A percentile compares a stretch with the other conserved stretches of the same genome.
phyloP scores from a whole-genome alignment of 306 rosid species.

The Quercus gilva region DNA sequence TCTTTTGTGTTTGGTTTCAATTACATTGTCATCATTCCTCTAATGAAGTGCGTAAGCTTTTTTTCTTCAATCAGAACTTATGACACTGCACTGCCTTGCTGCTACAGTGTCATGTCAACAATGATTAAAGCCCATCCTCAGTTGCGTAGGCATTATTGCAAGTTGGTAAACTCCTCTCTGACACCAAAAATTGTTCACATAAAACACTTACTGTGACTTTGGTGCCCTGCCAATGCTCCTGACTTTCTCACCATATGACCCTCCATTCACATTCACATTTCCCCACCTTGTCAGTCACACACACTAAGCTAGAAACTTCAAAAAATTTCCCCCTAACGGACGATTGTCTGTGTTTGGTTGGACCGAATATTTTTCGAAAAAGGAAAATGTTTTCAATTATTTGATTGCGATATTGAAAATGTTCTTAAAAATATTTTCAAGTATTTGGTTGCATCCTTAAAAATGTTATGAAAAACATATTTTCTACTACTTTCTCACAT shows the following conservation, averaged over 20 bases:
- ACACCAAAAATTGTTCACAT: constrained; percentile 1
- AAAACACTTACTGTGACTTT: neutral
- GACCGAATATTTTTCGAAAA: too few species aligned
- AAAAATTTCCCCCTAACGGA: too few species aligned
- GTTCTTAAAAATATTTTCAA: too few species aligned
- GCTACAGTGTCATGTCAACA: neutral
- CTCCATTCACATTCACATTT: too few species aligned
- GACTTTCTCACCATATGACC: neutral
- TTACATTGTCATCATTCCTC: neutral
- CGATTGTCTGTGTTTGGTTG: too few species aligned
- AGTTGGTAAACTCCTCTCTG: constrained; percentile 9
- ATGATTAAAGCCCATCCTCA: neutral
- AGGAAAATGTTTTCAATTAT: too few species aligned
- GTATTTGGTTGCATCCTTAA: accelerated
- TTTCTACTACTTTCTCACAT: too few species aligned
- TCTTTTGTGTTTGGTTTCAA: neutral
- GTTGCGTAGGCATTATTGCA: constrained; percentile 3
- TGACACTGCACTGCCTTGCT: neutral
- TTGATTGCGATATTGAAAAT: too few species aligned
- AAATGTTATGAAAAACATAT: too few species aligned
- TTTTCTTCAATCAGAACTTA: too few species aligned
- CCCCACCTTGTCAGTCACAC: too few species aligned
- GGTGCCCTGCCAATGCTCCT: neutral
- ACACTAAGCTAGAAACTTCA: too few species aligned
- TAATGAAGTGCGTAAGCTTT: neutral